Evolutionary conservation across 108 stramenopile species (phyloP).

Genomic region (Cafeteria roenbergensis): DNA sequence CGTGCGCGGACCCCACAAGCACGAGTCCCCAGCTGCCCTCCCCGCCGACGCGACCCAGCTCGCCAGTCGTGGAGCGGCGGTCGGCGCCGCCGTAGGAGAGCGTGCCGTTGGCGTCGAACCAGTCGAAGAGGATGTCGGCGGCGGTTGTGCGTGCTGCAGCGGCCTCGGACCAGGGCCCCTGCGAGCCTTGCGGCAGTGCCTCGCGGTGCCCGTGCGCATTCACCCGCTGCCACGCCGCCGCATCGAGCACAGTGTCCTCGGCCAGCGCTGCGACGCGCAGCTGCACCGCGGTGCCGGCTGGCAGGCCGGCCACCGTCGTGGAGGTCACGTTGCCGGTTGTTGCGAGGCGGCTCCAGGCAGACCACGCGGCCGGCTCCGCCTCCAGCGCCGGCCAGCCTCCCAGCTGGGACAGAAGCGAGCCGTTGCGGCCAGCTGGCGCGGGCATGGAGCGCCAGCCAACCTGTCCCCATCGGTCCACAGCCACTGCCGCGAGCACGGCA

Average conservation of each 20-base stretch:
- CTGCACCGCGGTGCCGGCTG: constrained; percentile 26
- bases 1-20: constrained; percentile 41
- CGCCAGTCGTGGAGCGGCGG: constrained; percentile 24
- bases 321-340: constrained; percentile 55
- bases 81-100: constrained; percentile 25
- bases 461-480: no score
- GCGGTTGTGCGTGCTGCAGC: constrained; percentile 19
- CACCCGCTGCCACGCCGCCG: constrained; percentile 6
- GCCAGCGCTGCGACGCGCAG: constrained; percentile 37
- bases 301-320: constrained; percentile 36
- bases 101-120: constrained; percentile 36
- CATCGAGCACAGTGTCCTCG: constrained; percentile 20
- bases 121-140: constrained; percentile 31
- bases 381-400: no score
- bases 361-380: no score
- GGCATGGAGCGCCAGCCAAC: no score
- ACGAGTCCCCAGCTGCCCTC: constrained; percentile 50
- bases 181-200: constrained; percentile 12
- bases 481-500: no score
- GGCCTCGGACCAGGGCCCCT: constrained; percentile 4
- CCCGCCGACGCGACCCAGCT: constrained; percentile 34
- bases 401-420: no score
- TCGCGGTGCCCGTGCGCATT: constrained; percentile 45
- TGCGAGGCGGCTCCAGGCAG: no score
- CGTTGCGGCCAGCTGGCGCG: no score